Percentiles rank a stretch among this genome's conserved stretches.
Evolutionary conservation across 768 basidiomycete genomes (phyloP).

Genomic region (Suillus luteus): DNA sequence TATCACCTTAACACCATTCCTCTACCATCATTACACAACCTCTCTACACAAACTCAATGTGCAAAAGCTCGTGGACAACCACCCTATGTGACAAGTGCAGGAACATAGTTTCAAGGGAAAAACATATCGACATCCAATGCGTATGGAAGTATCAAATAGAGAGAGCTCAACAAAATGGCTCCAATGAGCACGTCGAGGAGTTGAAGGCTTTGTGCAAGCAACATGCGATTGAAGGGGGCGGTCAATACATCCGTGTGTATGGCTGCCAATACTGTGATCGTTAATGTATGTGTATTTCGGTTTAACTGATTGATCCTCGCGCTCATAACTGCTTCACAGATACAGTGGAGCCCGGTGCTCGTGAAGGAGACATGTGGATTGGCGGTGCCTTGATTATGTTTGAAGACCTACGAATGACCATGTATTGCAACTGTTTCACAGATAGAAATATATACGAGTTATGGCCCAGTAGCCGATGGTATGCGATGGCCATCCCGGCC

Average conservation of each 20-base stretch:
- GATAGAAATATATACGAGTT: background rate
- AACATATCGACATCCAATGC: background rate
- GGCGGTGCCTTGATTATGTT: background rate
- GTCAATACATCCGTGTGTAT: background rate
- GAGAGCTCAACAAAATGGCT: background rate
- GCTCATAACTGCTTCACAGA: background rate
- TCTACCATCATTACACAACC: constrained; percentile 19
- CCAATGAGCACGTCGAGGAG: background rate
- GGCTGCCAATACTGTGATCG: background rate
- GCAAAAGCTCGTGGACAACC: constrained; percentile 52
- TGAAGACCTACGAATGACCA: background rate
- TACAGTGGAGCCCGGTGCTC: background rate
- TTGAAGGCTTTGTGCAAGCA: background rate
- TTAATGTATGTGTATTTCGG: background rate
- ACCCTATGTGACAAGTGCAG: background rate
- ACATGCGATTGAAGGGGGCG: background rate
- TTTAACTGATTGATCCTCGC: background rate
- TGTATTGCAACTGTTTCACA: background rate
- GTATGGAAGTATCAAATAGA: background rate
- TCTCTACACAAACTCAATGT: constrained; percentile 43
- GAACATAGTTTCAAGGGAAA: background rate
- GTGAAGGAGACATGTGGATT: background rate
- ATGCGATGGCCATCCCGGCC: background rate
- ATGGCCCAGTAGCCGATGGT: background rate
- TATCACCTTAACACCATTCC: no score